Evolutionary conservation across 495 filamentous ascomycete genomes (phyloP), one percentile per base, ranked within the genome.

Genomic region (Penicillium mononematosum): DNA sequence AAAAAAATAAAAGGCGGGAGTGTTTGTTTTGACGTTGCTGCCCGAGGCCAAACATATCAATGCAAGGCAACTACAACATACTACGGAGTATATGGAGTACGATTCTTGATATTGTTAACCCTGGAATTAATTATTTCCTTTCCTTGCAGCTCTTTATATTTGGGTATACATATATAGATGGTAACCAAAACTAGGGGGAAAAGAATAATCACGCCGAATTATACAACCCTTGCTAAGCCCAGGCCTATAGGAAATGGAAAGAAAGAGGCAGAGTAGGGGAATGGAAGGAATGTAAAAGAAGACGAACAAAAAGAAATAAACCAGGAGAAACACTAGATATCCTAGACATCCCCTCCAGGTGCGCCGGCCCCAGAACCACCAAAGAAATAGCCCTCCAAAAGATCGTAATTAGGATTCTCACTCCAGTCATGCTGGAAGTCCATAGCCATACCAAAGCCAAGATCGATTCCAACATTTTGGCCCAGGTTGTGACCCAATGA

Each of bases 381-480:
- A 75, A 96, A 96, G 76, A 93, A 96, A 69, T 93, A 96, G 0
- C 90, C 92, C 70, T 95, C 90, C 69, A 96, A 89, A 29, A 96
- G 71, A 80, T 96, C 91, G 62, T 93, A 82, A 54, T 87, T 87
- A 55, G 82, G 78, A 24, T 87, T 88, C 48, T 93, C 90, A 56
- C 82, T 86, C 75, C 88, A 91, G 69, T 93, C 89, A 71, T 92
- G 88, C 64, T 88, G 84, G 61, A 84, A 77, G 22, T 87, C 88
- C 42, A 88, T 82, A 59, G 85, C 87, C 60, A 90, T 77, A 20
- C 88, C 88, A 61, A 92, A 88, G 0, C 88, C 89, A 45, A 93
- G 74, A 59, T 90, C 86, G 70, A 90, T 82, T 29, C 81, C 75
- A 27, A 78, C 72, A 31, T 72, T 74, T 32, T 78, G 70, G 25